Evolutionary conservation across 306 rosid genomes (phyloP), one percentile per base, ranked within the genome.

Genomic region (Cyclanthera cordifolia): DNA sequence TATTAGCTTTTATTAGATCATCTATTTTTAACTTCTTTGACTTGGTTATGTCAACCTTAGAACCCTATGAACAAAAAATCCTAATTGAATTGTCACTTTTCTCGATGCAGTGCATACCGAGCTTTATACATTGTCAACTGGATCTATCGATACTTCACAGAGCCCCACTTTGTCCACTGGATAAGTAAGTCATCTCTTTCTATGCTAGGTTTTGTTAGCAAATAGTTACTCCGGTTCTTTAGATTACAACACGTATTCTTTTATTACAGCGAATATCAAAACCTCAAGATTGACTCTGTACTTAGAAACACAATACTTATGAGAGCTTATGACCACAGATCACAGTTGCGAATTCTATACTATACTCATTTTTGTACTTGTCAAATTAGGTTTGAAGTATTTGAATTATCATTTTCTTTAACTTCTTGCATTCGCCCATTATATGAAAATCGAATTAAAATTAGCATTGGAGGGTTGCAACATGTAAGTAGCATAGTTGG

Each of bases 71-170:
- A 25, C 23, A 25, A 25, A 47, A 37, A 46, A 47, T 8, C 5
- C 54, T 43, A 21, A 66, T 25, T 24, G 14, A 27, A 46, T 23
- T 13, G 9, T 8, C 21, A 24, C 11, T 54, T 80, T 54, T 53
- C 47, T 72, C 30, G 54, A 72, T 84, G 90, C 91, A 91, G 97
- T 76, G 97, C 85, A 0, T 91, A 91, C 70, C 84, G 95, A 86
- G 90, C 78, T 41, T 73, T 91, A n/a, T 91, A 91, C 84, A 88
- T 91, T 39, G 66, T 88, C 74, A 91, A 91, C 84, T 91, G 97
- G 97, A 77, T 86, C 68, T 91, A 83, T 69, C 95, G 97, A 85
- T 91, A 88, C 86, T 88, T 88, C 53, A 88, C 97, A 13, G 97
- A 91, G 83, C 79, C 83, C 41, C 87, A 82, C 81, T 91, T 73